Base-by-base conservation (phyloP, 2,329 filamentous ascomycete genomes). In the Penicillium palitans region DNA sequence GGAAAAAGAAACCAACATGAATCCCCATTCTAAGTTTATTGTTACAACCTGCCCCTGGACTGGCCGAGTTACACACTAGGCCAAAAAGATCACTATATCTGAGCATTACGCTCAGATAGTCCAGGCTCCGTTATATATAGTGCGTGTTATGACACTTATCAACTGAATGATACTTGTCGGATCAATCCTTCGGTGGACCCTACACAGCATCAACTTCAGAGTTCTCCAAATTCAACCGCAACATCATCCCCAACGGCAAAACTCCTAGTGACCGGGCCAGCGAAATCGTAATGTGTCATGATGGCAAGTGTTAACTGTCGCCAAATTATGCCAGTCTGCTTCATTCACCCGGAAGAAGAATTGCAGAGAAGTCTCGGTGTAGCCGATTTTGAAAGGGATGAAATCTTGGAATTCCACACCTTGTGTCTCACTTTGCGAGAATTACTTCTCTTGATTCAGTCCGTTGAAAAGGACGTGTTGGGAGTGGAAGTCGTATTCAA, bases 281-380 rank as follows among this genome's bases (percentile, higher is more conserved):
- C 55, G 19, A 61, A 55, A 25, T 61, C 55, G 19, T 52, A 44
- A 24, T 55, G 47, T 0, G 51, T 60, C 24, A 52, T 19, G 13
- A 58, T 9, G 6, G 29, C 21, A 4, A 4, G 58, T 58, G 7
- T 60, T 55, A 15, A 52, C 9, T 10, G 41, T 37, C 6, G 41
- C 31, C 10, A 58, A 29, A 8, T 19, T 41, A 17, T 31, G n/a
- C 55, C 54, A 58, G 24, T 35, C 9, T 12, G 12, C 35, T 35
- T 41, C 31, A 33, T 39, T 15, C 10, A 10, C 3, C 8, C n/a
- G 10, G 15, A 45, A 58, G 10, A 7, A 45, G n/a, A 60, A 55
- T 13, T 44, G 21, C 17, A 60, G 12, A 15, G 46, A 17, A 3
- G 24, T 13, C 7, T 58, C 46, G 1, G 41, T 52, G 21, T 60